Evolutionary conservation across 2,329 filamentous ascomycete genomes (phyloP).

Genomic region (Fusarium nodosum): DNA sequence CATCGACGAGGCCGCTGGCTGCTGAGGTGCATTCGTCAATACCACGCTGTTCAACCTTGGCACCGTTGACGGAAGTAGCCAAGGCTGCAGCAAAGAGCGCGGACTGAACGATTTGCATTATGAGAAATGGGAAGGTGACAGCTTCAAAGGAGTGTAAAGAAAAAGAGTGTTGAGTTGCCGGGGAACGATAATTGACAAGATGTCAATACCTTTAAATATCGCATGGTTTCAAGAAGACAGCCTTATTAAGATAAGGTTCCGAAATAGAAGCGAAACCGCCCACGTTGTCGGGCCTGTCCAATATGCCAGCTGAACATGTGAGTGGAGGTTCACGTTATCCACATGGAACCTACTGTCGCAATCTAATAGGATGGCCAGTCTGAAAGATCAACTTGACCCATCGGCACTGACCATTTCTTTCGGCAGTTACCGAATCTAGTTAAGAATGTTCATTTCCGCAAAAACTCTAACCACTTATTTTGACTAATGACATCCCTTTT

Average conservation of each 20-base stretch:
- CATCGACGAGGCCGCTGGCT: background rate
- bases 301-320: background rate
- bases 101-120: background rate
- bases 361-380: background rate
- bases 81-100: background rate
- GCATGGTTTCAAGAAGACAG: fast-evolving
- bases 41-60: background rate
- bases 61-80: background rate
- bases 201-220: no score
- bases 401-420: background rate
- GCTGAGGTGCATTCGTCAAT: conserved; percentile 3
- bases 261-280: background rate
- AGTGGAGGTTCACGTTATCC: background rate
- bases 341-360: background rate
- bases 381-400: background rate
- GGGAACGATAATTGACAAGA: background rate
- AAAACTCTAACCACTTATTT: background rate
- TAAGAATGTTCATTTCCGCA: background rate
- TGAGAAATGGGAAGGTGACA: background rate
- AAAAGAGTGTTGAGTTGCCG: background rate
- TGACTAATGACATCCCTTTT: background rate
- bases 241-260: background rate
- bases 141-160: background rate
- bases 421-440: conserved; percentile 3
- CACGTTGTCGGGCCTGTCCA: background rate